These are phyloP conservation scores for Tremellales sp. DNA, from an alignment of 1,284 basidiomycete genomes.

Conservation along the genomic window DNA sequence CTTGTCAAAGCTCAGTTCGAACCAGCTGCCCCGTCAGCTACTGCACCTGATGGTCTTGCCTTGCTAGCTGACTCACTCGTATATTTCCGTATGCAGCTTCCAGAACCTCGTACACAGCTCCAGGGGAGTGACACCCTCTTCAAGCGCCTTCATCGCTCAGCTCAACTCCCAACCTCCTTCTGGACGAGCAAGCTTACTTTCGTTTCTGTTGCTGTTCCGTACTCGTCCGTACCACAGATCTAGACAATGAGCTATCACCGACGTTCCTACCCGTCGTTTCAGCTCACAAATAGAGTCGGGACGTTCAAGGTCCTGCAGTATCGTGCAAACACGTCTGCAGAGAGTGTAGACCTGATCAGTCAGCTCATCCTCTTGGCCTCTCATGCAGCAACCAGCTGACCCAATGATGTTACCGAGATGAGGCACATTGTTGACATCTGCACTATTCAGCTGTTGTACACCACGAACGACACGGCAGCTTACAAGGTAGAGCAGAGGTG, in stretches of 20 bases:
- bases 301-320: conserved; percentile 57
- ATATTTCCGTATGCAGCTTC: conserved; percentile 82
- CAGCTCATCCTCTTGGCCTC: conserved; percentile 3
- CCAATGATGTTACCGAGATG: conserved; percentile 99
- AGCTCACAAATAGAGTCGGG: conserved; percentile 48
- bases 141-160: conserved; percentile 74
- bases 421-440: conserved; percentile 96
- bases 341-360: conserved; percentile 53
- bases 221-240: conserved; percentile 98
- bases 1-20: conserved; percentile 76
- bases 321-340: conserved; percentile 94
- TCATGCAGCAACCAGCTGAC: conserved; percentile 53
- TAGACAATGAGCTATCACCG: conserved; percentile 52
- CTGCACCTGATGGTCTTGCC: not conserved
- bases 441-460: conserved; percentile 2
- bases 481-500: conserved; percentile 88
- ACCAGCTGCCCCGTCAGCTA: conserved; percentile 37
- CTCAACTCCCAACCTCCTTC: not conserved
- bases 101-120: conserved; percentile 94
- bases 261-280: not conserved
- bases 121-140: conserved; percentile 82
- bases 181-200: conserved; percentile 32
- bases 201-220: conserved; percentile 97
- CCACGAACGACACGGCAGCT: conserved; percentile 10
- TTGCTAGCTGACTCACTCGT: conserved; percentile 60